Conservation (phyloP, 768 basidiomycete species). For the Podaxis sp. region DNA sequence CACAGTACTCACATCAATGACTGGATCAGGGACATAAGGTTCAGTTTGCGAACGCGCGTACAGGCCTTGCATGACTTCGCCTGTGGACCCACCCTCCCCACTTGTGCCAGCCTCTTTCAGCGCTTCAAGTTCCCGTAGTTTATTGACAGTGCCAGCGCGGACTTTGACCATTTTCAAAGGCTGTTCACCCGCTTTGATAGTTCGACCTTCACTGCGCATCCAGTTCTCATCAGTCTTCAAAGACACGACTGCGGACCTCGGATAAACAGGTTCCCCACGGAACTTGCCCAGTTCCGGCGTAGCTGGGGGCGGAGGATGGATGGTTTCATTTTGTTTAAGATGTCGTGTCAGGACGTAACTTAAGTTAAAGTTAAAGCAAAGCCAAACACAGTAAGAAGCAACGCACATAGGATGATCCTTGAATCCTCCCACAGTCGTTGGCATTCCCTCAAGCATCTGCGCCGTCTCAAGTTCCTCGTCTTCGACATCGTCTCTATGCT, state of each 20-base stretch:
- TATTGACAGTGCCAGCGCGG: constrained; percentile 77
- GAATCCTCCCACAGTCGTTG: constrained; percentile 85
- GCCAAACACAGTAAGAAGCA: background rate
- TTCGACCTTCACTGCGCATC: constrained; percentile 82
- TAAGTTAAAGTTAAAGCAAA: background rate
- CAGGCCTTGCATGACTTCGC: constrained; percentile 79
- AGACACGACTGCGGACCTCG: constrained; percentile 77
- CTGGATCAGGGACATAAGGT: constrained; percentile 72
- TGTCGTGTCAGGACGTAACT: constrained; percentile 78
- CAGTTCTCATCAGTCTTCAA: constrained; percentile 94
- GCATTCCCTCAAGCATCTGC: constrained; percentile 90
- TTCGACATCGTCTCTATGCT: constrained; percentile 93
- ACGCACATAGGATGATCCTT: constrained; percentile 91
- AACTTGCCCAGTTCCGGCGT: constrained; percentile 86
- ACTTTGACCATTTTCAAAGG: constrained; percentile 90
- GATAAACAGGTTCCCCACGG: constrained; percentile 89
- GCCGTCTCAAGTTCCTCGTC: constrained; percentile 81
- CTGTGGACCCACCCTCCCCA: constrained; percentile 26
- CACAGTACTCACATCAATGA: constrained; percentile 68
- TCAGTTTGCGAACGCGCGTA: constrained; percentile 88
- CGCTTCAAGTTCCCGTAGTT: constrained; percentile 64
- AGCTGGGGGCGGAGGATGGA: constrained; percentile 64
- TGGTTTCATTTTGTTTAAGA: constrained; percentile 83
- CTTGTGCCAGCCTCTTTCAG: constrained; percentile 38
- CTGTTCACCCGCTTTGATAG: constrained; percentile 70